Conservation (phyloP, 2,329 filamentous ascomycete species). For the Stagonosporopsis chrysanthemi region DNA sequence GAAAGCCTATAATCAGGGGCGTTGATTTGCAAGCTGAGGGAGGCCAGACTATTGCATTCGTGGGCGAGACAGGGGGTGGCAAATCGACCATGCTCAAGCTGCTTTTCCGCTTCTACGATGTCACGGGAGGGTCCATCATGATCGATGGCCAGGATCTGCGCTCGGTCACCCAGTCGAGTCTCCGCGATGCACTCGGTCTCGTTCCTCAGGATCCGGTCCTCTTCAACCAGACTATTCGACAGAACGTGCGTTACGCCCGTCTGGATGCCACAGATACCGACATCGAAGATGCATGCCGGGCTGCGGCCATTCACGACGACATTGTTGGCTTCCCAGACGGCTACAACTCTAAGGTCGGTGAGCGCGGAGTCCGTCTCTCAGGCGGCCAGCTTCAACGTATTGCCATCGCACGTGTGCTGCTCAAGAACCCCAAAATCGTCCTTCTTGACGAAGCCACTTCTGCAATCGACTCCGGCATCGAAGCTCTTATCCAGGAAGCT, state of each 20-base stretch:
- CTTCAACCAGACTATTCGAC: conserved; percentile 70
- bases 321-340: conserved; percentile 63
- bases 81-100: conserved; percentile 70
- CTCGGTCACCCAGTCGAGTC: conserved; percentile 63
- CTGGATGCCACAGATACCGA: conserved; percentile 68
- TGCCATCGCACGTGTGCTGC: conserved; percentile 75
- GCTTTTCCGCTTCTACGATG: conserved; percentile 67
- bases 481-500: conserved; percentile 71
- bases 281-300: conserved; percentile 66
- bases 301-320: conserved; percentile 70
- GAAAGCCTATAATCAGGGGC: conserved; percentile 60
- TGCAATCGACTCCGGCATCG: conserved; percentile 78
- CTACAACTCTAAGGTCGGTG: conserved; percentile 51
- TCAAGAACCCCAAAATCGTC: conserved; percentile 82
- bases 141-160: conserved; percentile 69
- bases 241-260: conserved; percentile 70
- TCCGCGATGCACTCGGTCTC: conserved; percentile 67
- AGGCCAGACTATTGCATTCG: conserved; percentile 66
- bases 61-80: conserved; percentile 68
- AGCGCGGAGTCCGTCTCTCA: conserved; percentile 59
- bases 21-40: conserved; percentile 59
- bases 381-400: conserved; percentile 72
- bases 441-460: conserved; percentile 89
- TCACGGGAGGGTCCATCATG: conserved; percentile 60
- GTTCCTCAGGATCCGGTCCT: conserved; percentile 71